Evolutionary conservation across 768 basidiomycete genomes (phyloP).

Genomic region (Tylopilus sp.): DNA sequence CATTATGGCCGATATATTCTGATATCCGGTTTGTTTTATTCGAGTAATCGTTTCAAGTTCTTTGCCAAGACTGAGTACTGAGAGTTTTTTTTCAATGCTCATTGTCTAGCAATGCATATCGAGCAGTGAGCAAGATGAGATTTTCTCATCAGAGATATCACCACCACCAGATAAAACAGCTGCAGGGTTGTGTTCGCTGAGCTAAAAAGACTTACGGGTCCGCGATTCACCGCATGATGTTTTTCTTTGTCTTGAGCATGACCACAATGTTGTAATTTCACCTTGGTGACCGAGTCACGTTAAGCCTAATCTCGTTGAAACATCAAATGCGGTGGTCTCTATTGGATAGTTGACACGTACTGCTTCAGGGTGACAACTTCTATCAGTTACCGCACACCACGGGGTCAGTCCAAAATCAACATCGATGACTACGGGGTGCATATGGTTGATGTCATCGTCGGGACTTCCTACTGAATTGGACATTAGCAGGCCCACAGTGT

Average conservation of each 20-base stretch:
- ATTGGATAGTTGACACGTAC: background rate
- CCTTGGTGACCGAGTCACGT: no score
- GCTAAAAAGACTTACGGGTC: background rate
- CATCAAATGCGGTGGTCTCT: background rate
- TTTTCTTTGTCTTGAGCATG: background rate
- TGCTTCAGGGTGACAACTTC: background rate
- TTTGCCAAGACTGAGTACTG: background rate
- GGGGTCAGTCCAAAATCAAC: background rate
- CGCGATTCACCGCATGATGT: background rate
- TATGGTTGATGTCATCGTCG: background rate
- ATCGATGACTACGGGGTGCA: background rate
- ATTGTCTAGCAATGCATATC: background rate
- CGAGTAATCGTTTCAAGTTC: background rate
- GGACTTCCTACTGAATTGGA: background rate
- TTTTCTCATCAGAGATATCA: no score
- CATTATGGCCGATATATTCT: conserved; percentile 34
- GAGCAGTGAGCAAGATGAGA: background rate
- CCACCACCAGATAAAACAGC: no score
- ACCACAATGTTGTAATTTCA: no score
- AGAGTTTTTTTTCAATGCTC: no score
- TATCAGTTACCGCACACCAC: background rate
- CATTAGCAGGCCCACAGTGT: background rate
- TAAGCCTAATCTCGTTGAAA: background rate
- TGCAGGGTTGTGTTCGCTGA: background rate
- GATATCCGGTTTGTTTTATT: conserved; percentile 5